A percentile compares a stretch with the other conserved stretches of the same genome.
phyloP scores from a whole-genome alignment of 345 rosid genomes.

The Bruguiera sexangula region DNA sequence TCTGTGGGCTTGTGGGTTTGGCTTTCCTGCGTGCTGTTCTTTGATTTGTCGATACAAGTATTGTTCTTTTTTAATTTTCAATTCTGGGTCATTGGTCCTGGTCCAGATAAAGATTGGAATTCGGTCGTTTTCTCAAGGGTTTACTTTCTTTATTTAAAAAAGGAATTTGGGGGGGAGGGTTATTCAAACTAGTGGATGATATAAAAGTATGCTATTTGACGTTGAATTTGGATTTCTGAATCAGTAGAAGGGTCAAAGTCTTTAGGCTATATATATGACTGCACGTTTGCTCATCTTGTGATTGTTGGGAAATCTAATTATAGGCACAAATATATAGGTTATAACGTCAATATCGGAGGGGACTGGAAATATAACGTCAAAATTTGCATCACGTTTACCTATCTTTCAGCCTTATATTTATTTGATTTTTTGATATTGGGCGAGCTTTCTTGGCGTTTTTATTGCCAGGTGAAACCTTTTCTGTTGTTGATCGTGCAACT shows the following conservation, averaged over 20 bases:
- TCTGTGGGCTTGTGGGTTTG: slow-evolving; percentile 18
- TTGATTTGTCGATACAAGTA: neutral
- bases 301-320: slow-evolving; percentile 17
- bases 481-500: neutral
- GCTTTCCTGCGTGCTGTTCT: slow-evolving; percentile 16
- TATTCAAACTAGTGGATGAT: neutral
- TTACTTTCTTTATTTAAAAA: slow-evolving; percentile 17
- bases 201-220: slow-evolving; percentile 19
- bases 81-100: slow-evolving; percentile 18
- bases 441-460: neutral
- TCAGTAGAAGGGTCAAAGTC: slow-evolving; percentile 8
- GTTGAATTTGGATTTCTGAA: slow-evolving; percentile 22
- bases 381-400: neutral
- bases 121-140: slow-evolving; percentile 47
- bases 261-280: neutral
- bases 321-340: slow-evolving; percentile 12
- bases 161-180: neutral
- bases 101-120: slow-evolving; percentile 27
- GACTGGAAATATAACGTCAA: slow-evolving; percentile 18
- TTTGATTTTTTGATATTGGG: slow-evolving; percentile 1
- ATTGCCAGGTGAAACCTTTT: slow-evolving; percentile 4
- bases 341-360: slow-evolving; percentile 28
- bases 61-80: slow-evolving; percentile 1
- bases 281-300: slow-evolving; percentile 7
- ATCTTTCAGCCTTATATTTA: neutral